Conservation (phyloP, 23 red algal genomes). For the Gracilaria vermiculophylla region DNA sequence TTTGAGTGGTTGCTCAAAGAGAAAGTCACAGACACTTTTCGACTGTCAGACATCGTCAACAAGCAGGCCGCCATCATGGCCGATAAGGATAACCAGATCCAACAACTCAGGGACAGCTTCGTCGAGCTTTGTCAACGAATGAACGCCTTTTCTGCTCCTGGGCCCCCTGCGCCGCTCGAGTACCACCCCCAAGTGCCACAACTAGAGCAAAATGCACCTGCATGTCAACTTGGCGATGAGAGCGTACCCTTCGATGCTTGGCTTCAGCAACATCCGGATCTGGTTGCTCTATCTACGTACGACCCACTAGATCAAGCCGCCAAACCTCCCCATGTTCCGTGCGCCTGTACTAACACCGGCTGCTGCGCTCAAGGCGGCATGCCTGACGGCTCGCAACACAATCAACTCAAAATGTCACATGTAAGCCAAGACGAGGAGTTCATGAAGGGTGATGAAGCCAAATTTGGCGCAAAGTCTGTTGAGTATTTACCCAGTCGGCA, state of each 20-base stretch:
- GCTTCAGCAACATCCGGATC: neutral
- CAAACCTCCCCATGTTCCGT: neutral
- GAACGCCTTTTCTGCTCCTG: neutral
- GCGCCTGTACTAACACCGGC: neutral
- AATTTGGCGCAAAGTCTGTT: no score
- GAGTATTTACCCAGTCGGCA: no score
- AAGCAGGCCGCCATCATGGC: neutral
- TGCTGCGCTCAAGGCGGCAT: no score
- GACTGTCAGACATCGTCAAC: neutral
- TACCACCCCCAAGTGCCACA: neutral
- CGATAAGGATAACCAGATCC: neutral
- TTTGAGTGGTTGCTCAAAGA: neutral
- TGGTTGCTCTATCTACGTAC: neutral
- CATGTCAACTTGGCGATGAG: neutral
- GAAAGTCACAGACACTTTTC: neutral
- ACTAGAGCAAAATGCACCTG: no score
- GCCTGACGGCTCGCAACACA: no score
- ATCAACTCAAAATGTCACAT: no score
- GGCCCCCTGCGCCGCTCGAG: neutral
- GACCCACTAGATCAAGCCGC: neutral
- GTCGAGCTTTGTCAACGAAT: neutral
- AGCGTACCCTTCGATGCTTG: neutral
- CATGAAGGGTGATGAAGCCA: no score
- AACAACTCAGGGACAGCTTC: neutral
- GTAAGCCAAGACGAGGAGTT: no score